phyloP scores from a whole-genome alignment of 2,329 filamentous ascomycete species.

The Knufia fluminis region DNA sequence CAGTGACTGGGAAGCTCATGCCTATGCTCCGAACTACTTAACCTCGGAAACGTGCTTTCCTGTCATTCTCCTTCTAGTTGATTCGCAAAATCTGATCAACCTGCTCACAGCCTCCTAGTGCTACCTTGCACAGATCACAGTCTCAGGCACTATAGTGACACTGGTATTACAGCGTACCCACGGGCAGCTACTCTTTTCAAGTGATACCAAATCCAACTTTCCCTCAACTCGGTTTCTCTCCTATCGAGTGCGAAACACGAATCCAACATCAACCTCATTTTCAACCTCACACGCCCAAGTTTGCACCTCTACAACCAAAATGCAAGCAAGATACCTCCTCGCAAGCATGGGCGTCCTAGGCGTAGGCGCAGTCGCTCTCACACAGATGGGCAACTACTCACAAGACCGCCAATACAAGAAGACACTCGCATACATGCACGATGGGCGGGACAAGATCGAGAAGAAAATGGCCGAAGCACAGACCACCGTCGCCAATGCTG shows the following conservation, averaged over 20 bases:
- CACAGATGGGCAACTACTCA: slow-evolving; percentile 19
- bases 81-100: not conserved
- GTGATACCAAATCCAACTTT: no score
- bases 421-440: slow-evolving; percentile 23
- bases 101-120: not conserved
- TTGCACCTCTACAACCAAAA: not conserved
- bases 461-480: slow-evolving; percentile 4
- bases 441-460: slow-evolving; percentile 16
- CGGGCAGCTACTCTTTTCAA: no score
- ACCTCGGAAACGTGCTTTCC: not conserved
- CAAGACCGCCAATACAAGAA: slow-evolving; percentile 24
- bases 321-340: slow-evolving; percentile 18
- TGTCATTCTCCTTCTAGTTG: not conserved
- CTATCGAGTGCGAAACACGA: no score
- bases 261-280: no score
- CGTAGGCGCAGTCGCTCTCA: slow-evolving; percentile 17
- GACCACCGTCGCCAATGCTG: not conserved
- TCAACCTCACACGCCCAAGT: no score
- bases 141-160: no score
- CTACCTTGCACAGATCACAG: not conserved
- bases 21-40: not conserved
- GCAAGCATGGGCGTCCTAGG: slow-evolving; percentile 16
- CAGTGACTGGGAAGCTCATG: not conserved
- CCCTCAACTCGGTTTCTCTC: no score
- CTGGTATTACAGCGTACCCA: no score